Evolutionary conservation across 805 yeast species (phyloP), one percentile per base, ranked within the genome.

Genomic region (Zygosaccharomyces kombuchaensis): DNA sequence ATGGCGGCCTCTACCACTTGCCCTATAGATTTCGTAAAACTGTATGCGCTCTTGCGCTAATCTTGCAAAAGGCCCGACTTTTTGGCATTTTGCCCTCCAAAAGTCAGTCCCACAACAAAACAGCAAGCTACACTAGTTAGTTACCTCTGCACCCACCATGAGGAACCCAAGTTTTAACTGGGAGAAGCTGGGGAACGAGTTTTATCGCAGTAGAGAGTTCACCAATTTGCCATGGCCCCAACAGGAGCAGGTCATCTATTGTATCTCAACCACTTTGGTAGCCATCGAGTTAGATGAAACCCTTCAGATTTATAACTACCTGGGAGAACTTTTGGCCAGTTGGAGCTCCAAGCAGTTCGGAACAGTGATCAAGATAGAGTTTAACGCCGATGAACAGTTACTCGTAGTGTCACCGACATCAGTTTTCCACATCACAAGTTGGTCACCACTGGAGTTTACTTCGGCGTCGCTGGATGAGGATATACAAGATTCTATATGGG

Each of bases 151-250:
- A 27, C 17, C 25, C 25, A 38, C 22, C 25, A 45, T 45, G 40
- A 48, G 43, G 12, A 58, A 66, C 39, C 79, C 78, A 9, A 70
- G 75, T 53, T 59, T 73, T 50, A 75, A 75, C 36, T 89, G 97
- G 97, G 96, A 88, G 62, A 75, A 82, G 52, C 73, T 89, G 14
- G 81, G 78, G 44, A 79, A 80, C 62, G 83, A 79, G 8, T 87
- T 77, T 61, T 89, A 87, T 54, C 70, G 84, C 45, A 72, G 75
- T 13, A 65, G 82, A 44, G 74, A 40, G 14, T 35, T 62, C 19
- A 46, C 55, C 36, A 44, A 47, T 7, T 43, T 62, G 25, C 43
- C 52, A 34, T 54, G 61, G 57, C 58, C 60, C 14, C 43, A 38
- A 4, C 49, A 47, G 17, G 43, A 43, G 6, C 34, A 46, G 7